phyloP scores from a whole-genome alignment of 1,284 basidiomycete species.

The Boletus semigastroideus region DNA sequence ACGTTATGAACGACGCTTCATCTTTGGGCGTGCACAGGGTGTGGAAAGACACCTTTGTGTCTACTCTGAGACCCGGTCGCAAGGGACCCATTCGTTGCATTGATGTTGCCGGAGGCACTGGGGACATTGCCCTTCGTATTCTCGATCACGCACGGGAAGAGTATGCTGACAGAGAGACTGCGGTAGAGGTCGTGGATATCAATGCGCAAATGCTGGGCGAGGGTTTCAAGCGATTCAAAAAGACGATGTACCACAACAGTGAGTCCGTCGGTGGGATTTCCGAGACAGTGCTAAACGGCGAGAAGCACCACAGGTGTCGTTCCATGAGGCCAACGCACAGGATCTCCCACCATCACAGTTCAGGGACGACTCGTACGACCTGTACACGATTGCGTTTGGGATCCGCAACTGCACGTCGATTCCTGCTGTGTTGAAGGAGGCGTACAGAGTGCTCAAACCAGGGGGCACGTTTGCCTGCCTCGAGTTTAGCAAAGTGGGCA shows the following conservation, averaged over 20 bases:
- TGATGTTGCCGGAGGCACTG: constrained; percentile 97
- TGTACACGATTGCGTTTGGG: constrained; percentile 99
- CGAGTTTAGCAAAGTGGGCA: constrained; percentile 94
- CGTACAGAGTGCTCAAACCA: constrained; percentile 93
- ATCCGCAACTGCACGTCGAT: constrained; percentile 98
- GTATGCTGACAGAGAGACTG: constrained; percentile 85
- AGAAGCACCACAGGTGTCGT: constrained; percentile 89
- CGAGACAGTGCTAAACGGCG: constrained; percentile 12
- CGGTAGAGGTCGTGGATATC: constrained; percentile 92
- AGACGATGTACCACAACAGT: constrained; percentile 98
- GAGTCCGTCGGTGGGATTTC: constrained; percentile 32
- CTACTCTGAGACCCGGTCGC: constrained; percentile 75
- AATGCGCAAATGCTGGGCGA: constrained; percentile 95
- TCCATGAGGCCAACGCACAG: constrained; percentile 95
- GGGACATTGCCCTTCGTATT: constrained; percentile 95
- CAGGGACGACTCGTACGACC: constrained; percentile 81
- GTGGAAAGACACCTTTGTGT: constrained; percentile 96
- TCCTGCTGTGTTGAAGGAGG: constrained; percentile 85
- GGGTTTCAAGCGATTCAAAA: constrained; percentile 87
- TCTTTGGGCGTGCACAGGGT: constrained; percentile 95
- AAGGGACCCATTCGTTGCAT: constrained; percentile 77
- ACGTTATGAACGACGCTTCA: constrained; percentile 99
- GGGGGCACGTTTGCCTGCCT: constrained; percentile 96
- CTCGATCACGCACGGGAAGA: constrained; percentile 90
- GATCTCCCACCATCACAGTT: constrained; percentile 67